Base-by-base conservation (phyloP, 2,329 filamentous ascomycete genomes). In the Diplodia scrobiculata region DNA sequence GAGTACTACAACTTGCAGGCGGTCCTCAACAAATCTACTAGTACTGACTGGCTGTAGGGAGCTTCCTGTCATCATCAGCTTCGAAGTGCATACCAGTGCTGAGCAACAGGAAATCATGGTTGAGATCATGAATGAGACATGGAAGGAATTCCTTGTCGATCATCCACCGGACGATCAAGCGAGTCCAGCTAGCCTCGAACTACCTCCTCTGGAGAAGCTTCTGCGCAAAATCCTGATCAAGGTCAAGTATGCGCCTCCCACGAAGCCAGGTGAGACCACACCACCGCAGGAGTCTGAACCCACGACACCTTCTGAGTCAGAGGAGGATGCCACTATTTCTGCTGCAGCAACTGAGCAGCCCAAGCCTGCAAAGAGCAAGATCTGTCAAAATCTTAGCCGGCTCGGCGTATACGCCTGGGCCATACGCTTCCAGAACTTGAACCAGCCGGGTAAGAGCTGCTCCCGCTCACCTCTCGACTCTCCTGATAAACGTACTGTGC, bases 51-150 rank as follows among this genome's bases (percentile, higher is more conserved):
- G 13, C 5, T 9, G 6, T 36, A 66, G 65, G 74, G 85, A 90
- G 63, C 81, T 97, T 21, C 95, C 95, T 0, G 81, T 99, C 47
- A 96, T 98, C 67, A 87, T 98, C 70, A 97, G 92, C 75, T 83
- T 98, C 5, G 95, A 99, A 77, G 91, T 98, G 0, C 94, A 98
- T 76, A 89, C 92, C 14, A 86, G 89, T 68, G 80, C 84, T 1
- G 87, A 91, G 63, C 94, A 98, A 77, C 95, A 99, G 77, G 87
- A 92, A 69, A 84, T 90, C 60, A 97, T 98, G 91, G 93, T 97
- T 11, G 86, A 91, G 66, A 96, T 98, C 69, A 97, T 99, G 90
- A 88, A 88, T 70, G 87, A 97, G 70, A 89, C 91, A 69, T 99
- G 93, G 92, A 85, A 84, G 48, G 88, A 86, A 0, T 79, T 90